phyloP scores from a whole-genome alignment of 176 grass and related monocot species.

The Triticum dicoccoides region DNA sequence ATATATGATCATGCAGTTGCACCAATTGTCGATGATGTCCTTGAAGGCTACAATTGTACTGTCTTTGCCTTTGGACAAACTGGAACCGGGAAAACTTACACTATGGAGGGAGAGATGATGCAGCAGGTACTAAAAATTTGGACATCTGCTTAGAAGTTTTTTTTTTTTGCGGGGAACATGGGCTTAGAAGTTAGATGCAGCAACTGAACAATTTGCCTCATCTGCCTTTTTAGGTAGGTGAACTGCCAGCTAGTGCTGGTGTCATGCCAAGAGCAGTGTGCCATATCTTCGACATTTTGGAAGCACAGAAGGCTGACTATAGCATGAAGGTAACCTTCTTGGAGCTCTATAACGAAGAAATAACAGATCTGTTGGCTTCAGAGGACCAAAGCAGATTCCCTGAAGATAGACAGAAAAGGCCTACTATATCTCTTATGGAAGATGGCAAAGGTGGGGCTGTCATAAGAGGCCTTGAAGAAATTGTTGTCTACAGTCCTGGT shows the following conservation, averaged over 20 bases:
- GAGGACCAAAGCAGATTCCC: slow-evolving; percentile 60
- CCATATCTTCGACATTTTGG: slow-evolving; percentile 69
- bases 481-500: slow-evolving; percentile 64
- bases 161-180: not conserved
- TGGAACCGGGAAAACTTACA: slow-evolving; percentile 89
- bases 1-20: slow-evolving; percentile 69
- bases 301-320: slow-evolving; percentile 68
- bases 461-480: slow-evolving; percentile 85
- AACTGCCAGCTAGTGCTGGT: slow-evolving; percentile 64
- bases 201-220: slow-evolving; percentile 18
- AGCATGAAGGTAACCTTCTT: slow-evolving; percentile 79
- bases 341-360: slow-evolving; percentile 91
- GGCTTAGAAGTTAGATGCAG: not conserved
- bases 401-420: slow-evolving; percentile 68
- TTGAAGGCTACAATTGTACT: slow-evolving; percentile 91
- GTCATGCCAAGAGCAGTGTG: slow-evolving; percentile 85
- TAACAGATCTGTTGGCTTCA: slow-evolving; percentile 70
- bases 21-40: slow-evolving; percentile 65
- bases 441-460: slow-evolving; percentile 79
- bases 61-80: slow-evolving; percentile 93
- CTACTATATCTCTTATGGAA: slow-evolving; percentile 71
- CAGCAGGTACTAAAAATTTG: slow-evolving; percentile 53
- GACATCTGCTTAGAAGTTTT: not conserved
- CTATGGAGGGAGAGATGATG: slow-evolving; percentile 81
- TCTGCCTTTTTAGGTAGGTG: slow-evolving; percentile 38